A percentile compares a stretch with the other conserved stretches of the same genome.
These are phyloP conservation scores for Alnus rubra DNA, from an alignment of 306 rosid genomes.

Conservation along the genomic window DNA sequence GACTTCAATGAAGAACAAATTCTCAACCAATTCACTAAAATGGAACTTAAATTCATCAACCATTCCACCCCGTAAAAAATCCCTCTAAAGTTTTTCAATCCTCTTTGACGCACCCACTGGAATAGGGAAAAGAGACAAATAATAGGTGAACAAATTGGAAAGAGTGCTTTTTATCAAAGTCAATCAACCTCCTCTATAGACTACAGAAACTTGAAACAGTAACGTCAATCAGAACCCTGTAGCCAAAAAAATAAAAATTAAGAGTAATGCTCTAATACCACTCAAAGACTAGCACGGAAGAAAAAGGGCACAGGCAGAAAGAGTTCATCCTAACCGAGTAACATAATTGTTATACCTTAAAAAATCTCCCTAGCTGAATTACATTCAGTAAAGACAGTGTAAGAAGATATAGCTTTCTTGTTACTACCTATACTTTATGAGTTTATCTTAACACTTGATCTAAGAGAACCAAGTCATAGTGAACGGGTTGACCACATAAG, in stretches of 20 bases:
- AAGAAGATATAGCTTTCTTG: neutral
- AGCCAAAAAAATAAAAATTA: neutral
- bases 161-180: too few relatives aligned
- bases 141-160: too few relatives aligned
- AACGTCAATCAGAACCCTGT: neutral
- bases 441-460: neutral
- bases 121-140: too few relatives aligned
- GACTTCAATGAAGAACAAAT: too few relatives aligned
- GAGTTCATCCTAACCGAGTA: neutral
- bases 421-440: neutral
- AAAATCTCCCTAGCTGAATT: neutral
- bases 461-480: neutral
- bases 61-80: too few relatives aligned
- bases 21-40: too few relatives aligned
- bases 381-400: neutral
- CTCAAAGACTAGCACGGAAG: neutral
- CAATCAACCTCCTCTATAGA: too few relatives aligned
- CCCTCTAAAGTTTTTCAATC: too few relatives aligned
- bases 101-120: too few relatives aligned
- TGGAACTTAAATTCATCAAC: too few relatives aligned
- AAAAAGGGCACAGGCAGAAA: neutral
- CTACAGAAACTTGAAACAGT: neutral
- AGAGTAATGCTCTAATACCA: too few relatives aligned
- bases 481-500: neutral
- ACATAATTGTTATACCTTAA: neutral